phyloP scores from a whole-genome alignment of 2,329 filamentous ascomycete species.

The Fusarium poae region DNA sequence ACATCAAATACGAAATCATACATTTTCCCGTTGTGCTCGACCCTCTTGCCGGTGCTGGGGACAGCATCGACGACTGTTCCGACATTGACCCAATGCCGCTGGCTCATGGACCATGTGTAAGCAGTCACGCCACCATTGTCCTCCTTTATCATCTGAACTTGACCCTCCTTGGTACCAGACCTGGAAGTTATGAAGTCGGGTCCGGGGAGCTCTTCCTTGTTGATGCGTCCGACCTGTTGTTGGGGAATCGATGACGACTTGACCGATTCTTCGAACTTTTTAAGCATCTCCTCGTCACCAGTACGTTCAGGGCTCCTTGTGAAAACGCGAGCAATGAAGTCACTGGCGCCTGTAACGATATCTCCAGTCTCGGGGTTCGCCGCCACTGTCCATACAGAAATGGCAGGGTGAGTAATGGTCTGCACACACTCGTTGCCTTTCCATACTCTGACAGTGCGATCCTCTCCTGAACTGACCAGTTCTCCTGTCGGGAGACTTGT shows the following conservation, averaged over 20 bases:
- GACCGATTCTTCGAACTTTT: constrained; percentile 84
- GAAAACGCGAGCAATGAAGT: constrained; percentile 87
- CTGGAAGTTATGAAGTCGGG: constrained; percentile 87
- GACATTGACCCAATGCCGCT: constrained; percentile 84
- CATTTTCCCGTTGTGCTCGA: constrained; percentile 82
- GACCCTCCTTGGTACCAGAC: constrained; percentile 93
- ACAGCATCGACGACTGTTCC: constrained; percentile 95
- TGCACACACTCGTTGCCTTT: constrained; percentile 85
- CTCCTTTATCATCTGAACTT: constrained; percentile 92
- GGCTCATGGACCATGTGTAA: constrained; percentile 83
- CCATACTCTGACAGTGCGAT: constrained; percentile 94
- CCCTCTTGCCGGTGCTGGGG: constrained; percentile 83
- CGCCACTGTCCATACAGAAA: constrained; percentile 96
- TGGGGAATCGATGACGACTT: constrained; percentile 88
- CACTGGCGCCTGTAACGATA: constrained; percentile 93
- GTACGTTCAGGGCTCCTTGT: constrained; percentile 77
- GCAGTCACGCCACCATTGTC: constrained; percentile 84
- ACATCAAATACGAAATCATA: constrained; percentile 98
- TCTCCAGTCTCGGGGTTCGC: constrained; percentile 85
- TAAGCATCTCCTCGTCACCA: constrained; percentile 76
- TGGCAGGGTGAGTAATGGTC: constrained; percentile 96
- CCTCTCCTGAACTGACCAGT: constrained; percentile 90
- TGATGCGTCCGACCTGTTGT: constrained; percentile 84
- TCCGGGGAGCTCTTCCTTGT: constrained; percentile 91
- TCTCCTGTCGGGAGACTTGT: constrained; percentile 84